These are phyloP conservation scores for Nicotiana knightiana DNA, from an alignment of 257 asterid genomes.

Conservation along the genomic window DNA sequence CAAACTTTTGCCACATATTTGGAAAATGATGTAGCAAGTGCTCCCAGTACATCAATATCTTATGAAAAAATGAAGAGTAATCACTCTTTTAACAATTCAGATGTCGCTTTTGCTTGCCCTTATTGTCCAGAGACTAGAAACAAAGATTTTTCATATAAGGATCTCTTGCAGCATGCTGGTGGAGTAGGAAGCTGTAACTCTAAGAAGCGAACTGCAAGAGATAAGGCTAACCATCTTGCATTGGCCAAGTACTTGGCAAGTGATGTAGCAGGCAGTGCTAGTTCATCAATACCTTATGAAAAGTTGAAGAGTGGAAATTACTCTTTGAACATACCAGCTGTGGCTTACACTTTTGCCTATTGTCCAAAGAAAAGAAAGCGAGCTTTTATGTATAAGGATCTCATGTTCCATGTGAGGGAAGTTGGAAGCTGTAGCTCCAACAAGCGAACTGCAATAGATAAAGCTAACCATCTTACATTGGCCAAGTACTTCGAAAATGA, in stretches of 20 bases:
- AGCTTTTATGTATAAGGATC: conserved; percentile 44
- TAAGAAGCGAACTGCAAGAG: conserved; percentile 46
- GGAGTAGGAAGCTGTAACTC: conserved; percentile 50
- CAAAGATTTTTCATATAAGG: conserved; percentile 42
- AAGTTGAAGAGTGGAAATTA: conserved; percentile 52
- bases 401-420: conserved; percentile 63
- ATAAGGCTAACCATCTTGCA: conserved; percentile 66
- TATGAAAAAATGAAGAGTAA: conserved; percentile 41
- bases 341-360: conserved; percentile 61
- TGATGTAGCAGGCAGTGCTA: conserved; percentile 31
- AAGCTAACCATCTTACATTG: conserved; percentile 61
- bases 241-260: conserved; percentile 61
- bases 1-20: conserved; percentile 30
- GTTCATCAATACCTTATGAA: conserved; percentile 33
- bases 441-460: conserved; percentile 52
- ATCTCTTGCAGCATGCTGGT: conserved; percentile 67
- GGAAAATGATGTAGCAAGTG: conserved; percentile 33
- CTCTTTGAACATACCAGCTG: conserved; percentile 44
- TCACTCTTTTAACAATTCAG: conserved; percentile 43
- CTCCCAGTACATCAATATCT: conserved; percentile 38
- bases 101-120: conserved; percentile 57
- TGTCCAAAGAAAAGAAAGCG: conserved; percentile 63
- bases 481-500: conserved; percentile 57
- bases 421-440: conserved; percentile 45
- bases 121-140: conserved; percentile 63